Percentiles rank a stretch among this genome's conserved stretches.
phyloP scores from a whole-genome alignment of 495 filamentous ascomycete species.

The Pyrenula aspistea region DNA sequence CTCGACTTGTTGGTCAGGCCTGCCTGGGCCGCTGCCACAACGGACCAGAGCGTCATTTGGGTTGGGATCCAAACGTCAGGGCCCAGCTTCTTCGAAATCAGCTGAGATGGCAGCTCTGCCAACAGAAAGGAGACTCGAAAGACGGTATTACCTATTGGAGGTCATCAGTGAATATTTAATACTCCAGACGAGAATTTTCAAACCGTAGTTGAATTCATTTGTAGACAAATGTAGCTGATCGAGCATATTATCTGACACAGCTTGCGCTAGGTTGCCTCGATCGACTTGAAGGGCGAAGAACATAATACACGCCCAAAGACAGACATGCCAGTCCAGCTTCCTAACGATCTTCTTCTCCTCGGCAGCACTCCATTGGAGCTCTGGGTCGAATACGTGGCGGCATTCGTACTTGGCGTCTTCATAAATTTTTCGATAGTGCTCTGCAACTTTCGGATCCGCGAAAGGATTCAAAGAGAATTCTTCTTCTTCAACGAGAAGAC shows the following conservation, averaged over 20 bases:
- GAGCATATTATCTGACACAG: conserved; percentile 42
- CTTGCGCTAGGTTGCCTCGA: conserved; percentile 42
- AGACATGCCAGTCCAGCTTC: conserved; percentile 14
- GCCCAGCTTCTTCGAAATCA: conserved; percentile 61
- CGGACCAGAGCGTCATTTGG: conserved; percentile 68
- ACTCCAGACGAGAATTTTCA: too few relatives aligned
- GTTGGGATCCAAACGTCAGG: conserved; percentile 78
- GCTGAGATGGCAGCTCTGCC: conserved; percentile 63
- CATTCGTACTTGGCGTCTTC: conserved; percentile 39
- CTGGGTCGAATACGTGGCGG: conserved; percentile 40
- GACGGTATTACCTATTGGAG: conserved; percentile 30
- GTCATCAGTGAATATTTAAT: too few relatives aligned
- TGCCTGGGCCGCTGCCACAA: conserved; percentile 58
- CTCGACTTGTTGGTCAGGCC: conserved; percentile 45
- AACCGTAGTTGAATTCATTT: conserved; percentile 28
- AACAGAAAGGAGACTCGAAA: conserved; percentile 54
- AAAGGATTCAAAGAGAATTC: conserved; percentile 19
- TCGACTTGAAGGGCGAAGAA: conserved; percentile 49
- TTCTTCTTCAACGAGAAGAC: neutral
- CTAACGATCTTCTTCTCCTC: conserved; percentile 36
- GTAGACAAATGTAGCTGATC: conserved; percentile 39
- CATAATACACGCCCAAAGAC: conserved; percentile 21
- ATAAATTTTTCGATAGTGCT: conserved; percentile 32
- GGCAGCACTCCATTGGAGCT: conserved; percentile 29
- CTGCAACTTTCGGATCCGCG: conserved; percentile 28